These are phyloP conservation scores for Chrysoporthe cubensis DNA, from an alignment of 2,329 filamentous ascomycete genomes.

Conservation along the genomic window DNA sequence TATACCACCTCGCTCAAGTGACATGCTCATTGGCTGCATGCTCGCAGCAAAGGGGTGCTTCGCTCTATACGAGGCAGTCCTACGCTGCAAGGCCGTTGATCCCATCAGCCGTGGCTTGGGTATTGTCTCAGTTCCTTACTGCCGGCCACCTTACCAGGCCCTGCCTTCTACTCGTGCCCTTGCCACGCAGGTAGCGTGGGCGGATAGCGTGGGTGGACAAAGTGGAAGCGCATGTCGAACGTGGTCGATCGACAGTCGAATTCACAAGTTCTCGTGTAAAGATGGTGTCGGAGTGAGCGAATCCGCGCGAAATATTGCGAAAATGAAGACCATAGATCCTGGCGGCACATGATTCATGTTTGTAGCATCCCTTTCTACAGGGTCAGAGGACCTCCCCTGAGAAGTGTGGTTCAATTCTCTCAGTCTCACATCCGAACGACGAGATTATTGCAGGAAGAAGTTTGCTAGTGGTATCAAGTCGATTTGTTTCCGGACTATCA, in stretches of 20 bases:
- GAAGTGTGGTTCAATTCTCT: neutral
- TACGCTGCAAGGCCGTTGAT: constrained; percentile 27
- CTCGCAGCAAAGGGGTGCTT: constrained; percentile 16
- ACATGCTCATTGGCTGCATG: constrained; percentile 20
- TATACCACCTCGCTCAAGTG: constrained; percentile 28
- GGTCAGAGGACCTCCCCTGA: neutral
- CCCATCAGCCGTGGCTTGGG: constrained; percentile 28
- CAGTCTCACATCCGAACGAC: neutral
- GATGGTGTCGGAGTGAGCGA: neutral
- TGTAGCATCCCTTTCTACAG: neutral
- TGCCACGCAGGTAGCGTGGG: constrained; percentile 7
- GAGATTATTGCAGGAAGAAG: neutral
- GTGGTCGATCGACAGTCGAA: neutral
- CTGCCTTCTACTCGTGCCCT: neutral
- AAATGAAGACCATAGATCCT: too few relatives aligned
- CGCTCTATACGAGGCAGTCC: constrained; percentile 29
- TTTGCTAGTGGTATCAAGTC: neutral
- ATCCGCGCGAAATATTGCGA: neutral
- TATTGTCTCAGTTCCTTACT: constrained; percentile 24
- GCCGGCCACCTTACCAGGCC: constrained; percentile 11
- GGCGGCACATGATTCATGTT: neutral
- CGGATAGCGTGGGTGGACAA: constrained; percentile 1
- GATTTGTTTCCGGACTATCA: too few relatives aligned
- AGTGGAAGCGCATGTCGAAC: neutral
- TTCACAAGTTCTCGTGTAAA: neutral